A percentile compares a stretch with the other conserved stretches of the same genome.
Evolutionary conservation across 2,329 filamentous ascomycete species (phyloP).

Genomic region (Hirsutella rhossiliensis): DNA sequence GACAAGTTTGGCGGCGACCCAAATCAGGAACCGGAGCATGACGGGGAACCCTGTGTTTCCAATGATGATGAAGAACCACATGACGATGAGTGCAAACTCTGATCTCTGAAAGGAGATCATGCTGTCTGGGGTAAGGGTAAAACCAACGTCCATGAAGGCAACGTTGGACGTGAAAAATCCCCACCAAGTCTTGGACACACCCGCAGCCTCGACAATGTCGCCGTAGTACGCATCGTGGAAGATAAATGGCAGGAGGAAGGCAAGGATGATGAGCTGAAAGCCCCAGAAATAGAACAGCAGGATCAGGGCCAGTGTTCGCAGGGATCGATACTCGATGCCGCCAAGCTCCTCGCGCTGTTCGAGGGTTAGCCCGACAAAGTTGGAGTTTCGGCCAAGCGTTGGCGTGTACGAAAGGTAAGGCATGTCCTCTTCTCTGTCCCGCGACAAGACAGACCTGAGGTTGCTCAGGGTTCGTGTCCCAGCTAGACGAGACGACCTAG

Average conservation of each 20-base stretch:
- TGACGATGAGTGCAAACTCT: constrained; percentile 61
- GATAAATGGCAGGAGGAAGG: constrained; percentile 75
- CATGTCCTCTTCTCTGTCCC: constrained; percentile 47
- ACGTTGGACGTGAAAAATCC: constrained; percentile 80
- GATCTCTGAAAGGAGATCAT: constrained; percentile 82
- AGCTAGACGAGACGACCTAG: constrained; percentile 9
- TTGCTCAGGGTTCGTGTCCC: constrained; percentile 42
- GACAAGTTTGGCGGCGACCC: constrained; percentile 58
- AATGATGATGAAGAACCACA: constrained; percentile 81
- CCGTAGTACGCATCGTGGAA: constrained; percentile 50
- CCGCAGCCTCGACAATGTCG: constrained; percentile 46
- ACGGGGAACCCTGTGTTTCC: constrained; percentile 94
- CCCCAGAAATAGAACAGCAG: constrained; percentile 71
- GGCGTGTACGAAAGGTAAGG: constrained; percentile 93
- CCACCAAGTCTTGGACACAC: constrained; percentile 72
- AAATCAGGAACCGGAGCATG: constrained; percentile 89
- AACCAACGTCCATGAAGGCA: constrained; percentile 90
- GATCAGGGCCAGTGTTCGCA: constrained; percentile 75
- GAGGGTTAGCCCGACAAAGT: constrained; percentile 77
- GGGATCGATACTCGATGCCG: constrained; percentile 87
- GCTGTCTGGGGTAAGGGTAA: constrained; percentile 82
- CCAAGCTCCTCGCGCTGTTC: constrained; percentile 91
- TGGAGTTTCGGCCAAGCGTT: constrained; percentile 85
- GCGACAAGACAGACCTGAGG: constrained; percentile 43
- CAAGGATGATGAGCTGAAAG: constrained; percentile 66